These are phyloP conservation scores for Diplodia corticola DNA, from an alignment of 2,329 filamentous ascomycete species.

Conservation along the genomic window DNA sequence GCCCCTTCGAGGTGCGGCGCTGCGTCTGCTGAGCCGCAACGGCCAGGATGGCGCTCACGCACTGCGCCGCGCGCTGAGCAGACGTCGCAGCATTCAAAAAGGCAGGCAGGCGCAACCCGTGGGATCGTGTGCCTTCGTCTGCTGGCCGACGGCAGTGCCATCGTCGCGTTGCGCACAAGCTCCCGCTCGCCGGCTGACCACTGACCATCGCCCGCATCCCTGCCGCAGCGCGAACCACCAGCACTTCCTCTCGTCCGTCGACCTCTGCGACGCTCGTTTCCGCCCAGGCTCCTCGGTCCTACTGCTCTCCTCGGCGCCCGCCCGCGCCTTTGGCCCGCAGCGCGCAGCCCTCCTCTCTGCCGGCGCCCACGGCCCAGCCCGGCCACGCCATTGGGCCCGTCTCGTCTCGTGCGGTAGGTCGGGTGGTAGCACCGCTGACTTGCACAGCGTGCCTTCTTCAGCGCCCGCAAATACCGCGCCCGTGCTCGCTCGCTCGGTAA, in stretches of 20 bases:
- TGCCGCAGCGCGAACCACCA: neutral
- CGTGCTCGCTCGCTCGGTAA: neutral
- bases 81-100: neutral
- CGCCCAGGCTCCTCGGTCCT: slow-evolving; percentile 2
- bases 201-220: slow-evolving; percentile 17
- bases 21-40: neutral
- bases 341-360: neutral
- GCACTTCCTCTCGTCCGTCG: slow-evolving; percentile 25
- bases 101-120: neutral
- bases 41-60: neutral
- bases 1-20: neutral
- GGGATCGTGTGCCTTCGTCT: neutral
- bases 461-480: neutral
- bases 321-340: slow-evolving; percentile 5
- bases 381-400: neutral
- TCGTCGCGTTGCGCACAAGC: neutral
- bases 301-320: slow-evolving; percentile 13
- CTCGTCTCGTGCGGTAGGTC: neutral
- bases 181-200: slow-evolving; percentile 13
- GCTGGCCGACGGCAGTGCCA: neutral
- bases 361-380: neutral
- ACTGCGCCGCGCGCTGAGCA: neutral
- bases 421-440: neutral
- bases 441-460: slow-evolving; percentile 1
- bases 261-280: neutral